Evolutionary conservation across 257 asterid species (phyloP).

Genomic region (Solanum medicagineum): DNA sequence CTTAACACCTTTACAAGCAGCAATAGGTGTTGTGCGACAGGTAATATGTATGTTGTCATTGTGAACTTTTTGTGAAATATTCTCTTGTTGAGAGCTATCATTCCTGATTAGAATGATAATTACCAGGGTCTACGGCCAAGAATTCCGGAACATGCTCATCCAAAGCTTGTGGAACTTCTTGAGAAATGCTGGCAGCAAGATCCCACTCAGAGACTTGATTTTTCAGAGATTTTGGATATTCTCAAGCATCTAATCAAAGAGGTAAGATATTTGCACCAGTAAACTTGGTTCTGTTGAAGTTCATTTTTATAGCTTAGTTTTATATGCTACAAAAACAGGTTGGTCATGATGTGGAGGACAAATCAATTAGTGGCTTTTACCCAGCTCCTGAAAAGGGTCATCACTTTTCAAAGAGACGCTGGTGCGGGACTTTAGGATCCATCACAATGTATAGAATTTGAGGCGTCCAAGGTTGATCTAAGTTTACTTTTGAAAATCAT

Average conservation of each 20-base stretch:
- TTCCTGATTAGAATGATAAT: background rate
- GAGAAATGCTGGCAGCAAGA: conserved; percentile 41
- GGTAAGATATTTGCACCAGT: conserved; percentile 7
- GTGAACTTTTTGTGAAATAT: background rate
- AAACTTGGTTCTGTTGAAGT: background rate
- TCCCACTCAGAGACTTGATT: conserved; percentile 34
- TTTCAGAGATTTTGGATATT: conserved; percentile 24
- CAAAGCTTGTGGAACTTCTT: conserved; percentile 28
- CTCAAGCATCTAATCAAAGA: conserved; percentile 21
- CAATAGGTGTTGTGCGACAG: conserved; percentile 32
- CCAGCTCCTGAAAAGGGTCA: conserved; percentile 19
- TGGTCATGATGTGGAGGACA: conserved; percentile 24
- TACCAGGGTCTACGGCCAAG: conserved; percentile 34
- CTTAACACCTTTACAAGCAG: conserved; percentile 39
- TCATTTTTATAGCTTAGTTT: background rate
- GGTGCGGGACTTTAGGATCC: background rate
- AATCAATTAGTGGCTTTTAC: conserved; percentile 17
- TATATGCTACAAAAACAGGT: conserved; percentile 7
- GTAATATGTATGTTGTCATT: conserved; percentile 3
- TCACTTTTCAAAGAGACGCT: background rate
- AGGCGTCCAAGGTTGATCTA: background rate
- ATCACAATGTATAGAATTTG: background rate
- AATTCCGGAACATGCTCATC: conserved; percentile 28
- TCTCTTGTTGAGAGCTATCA: background rate
- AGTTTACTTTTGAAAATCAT: background rate